phyloP scores from a whole-genome alignment of 192 early-diverging fungal genomes.

The Linnemannia zychae region DNA sequence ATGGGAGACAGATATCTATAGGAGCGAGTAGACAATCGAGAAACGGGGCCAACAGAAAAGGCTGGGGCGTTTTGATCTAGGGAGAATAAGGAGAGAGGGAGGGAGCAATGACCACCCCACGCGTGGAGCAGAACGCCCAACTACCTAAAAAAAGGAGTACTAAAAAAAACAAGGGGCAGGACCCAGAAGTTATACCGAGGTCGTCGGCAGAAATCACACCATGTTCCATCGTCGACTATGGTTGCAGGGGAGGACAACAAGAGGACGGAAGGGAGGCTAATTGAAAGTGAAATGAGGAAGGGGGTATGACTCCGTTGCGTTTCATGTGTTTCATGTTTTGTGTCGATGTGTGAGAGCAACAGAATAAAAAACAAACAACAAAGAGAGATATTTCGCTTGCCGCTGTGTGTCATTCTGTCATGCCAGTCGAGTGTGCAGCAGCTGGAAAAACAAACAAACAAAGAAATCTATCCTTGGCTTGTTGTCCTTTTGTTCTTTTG shows the following conservation, averaged over 20 bases:
- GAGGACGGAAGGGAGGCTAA: neutral
- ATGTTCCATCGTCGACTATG: neutral
- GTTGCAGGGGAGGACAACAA: neutral
- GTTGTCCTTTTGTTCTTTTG: neutral
- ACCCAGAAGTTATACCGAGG: neutral
- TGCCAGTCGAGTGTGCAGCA: no score
- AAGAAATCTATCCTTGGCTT: neutral
- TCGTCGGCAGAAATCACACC: neutral
- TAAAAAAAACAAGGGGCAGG: neutral
- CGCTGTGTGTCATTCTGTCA: neutral
- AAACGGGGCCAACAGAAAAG: neutral
- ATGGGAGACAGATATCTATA: neutral
- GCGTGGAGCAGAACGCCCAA: neutral
- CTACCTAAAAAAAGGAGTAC: neutral
- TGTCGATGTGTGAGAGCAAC: neutral
- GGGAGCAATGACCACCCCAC: neutral
- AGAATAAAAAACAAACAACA: neutral
- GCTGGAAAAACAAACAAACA: neutral
- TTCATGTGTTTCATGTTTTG: constrained; percentile 42
- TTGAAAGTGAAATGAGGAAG: neutral
- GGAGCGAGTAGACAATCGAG: neutral
- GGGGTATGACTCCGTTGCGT: constrained; percentile 27
- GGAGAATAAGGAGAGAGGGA: neutral
- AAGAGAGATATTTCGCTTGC: neutral
- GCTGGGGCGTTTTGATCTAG: neutral